phyloP scores from a whole-genome alignment of 208 protist species.

The Trypanosoma conorhini region DNA sequence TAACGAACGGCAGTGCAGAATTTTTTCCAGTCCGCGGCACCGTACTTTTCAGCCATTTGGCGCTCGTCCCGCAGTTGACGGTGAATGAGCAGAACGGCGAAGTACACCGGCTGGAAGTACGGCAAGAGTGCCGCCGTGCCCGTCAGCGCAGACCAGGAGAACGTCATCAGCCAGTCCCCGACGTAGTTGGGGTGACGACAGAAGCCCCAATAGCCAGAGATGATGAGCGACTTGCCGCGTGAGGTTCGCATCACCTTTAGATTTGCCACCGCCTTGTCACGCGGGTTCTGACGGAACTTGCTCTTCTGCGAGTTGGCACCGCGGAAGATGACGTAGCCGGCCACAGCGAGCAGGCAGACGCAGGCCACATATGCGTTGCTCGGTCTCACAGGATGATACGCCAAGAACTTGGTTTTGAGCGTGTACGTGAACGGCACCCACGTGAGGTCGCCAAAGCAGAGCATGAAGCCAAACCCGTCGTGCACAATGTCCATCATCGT shows the following conservation, averaged over 20 bases:
- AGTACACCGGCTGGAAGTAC: constrained; percentile 96
- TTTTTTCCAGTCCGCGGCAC: constrained; percentile 84
- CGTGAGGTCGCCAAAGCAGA: constrained; percentile 94
- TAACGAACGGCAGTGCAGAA: constrained; percentile 91
- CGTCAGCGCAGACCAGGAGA: constrained; percentile 65
- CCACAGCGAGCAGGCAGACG: constrained; percentile 39
- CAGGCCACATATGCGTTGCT: constrained; percentile 42
- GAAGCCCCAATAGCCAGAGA: constrained; percentile 96
- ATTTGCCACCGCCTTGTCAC: constrained; percentile 55
- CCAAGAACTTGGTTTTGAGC: constrained; percentile 92
- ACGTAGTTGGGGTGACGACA: constrained; percentile 98
- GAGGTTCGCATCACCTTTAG: constrained; percentile 86
- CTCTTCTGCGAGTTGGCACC: constrained; percentile 88
- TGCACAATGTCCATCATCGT: constrained; percentile 97
- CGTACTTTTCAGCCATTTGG: constrained; percentile 93
- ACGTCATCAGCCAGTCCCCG: constrained; percentile 92
- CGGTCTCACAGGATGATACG: constrained; percentile 57
- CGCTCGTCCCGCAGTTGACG: constrained; percentile 93
- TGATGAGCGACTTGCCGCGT: constrained; percentile 84
- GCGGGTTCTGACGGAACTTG: constrained; percentile 76
- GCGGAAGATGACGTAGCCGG: constrained; percentile 86
- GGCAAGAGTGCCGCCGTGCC: constrained; percentile 71
- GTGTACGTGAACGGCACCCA: constrained; percentile 97
- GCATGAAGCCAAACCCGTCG: constrained; percentile 97
- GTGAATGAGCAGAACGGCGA: constrained; percentile 93